Evolutionary conservation across 2,329 filamentous ascomycete genomes (phyloP), one percentile per base, ranked within the genome.

Genomic region (Colletotrichum spaethianum): DNA sequence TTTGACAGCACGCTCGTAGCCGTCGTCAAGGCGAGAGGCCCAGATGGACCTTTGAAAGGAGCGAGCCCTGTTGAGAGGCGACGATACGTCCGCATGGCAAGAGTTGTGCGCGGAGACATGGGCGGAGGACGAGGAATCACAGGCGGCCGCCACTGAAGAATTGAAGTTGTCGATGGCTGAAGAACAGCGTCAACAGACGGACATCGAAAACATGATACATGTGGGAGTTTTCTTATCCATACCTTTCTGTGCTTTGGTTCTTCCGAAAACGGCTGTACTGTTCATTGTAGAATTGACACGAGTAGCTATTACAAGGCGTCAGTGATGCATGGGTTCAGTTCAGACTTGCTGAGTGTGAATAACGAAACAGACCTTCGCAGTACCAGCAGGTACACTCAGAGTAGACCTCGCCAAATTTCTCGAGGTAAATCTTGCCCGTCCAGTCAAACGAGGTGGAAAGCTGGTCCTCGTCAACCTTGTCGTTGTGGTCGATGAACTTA

Each of bases 311-410:
- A 8, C 6, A 36, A 12, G 14, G 20, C 4, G 53, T 61, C 2
- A 71, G 38, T 5, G 3, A 12, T 26, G 7, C n/a, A 5, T 40
- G 23, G 2, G 2, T 16, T 14, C 6, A 1, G 3, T 33, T 3
- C 5, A 36, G n/a, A 18, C 40, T 14, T 12, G 2, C 7, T 14
- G 48, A 3, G 38, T 3, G 3, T 9, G 6, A 8, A 11, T 18
- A 2, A 26, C 2, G 31, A 3, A 14, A 5, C 73, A 1, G 68
- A 83, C 83, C 87, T 80, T 96, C 94, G 81, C 94, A 97, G 80
- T 95, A 94, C 93, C 93, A 95, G 80, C 93, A 95, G 0, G 90
- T 93, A 76, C 93, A 96, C 79, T 93, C 92, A 1, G 89, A 92
- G 79, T 95, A 97, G 5, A 93, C 87, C 62, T 92, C 88, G 20